phyloP scores from a whole-genome alignment of 2,329 filamentous ascomycete species.

The Scedosporium dehoogii region DNA sequence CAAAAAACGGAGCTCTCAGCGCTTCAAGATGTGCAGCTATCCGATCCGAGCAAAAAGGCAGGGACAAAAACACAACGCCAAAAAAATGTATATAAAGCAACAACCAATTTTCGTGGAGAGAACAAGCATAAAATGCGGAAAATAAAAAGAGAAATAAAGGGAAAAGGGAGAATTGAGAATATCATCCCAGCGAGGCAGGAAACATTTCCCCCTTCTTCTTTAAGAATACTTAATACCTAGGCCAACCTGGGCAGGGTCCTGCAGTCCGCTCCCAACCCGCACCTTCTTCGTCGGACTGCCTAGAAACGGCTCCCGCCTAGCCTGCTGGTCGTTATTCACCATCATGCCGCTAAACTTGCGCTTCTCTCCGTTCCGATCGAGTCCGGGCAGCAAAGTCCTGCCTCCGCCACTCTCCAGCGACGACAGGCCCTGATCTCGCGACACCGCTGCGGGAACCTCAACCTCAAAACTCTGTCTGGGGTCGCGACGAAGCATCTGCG shows the following conservation, averaged over 20 bases:
- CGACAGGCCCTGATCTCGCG: conserved; percentile 32
- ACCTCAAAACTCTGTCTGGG: conserved; percentile 43
- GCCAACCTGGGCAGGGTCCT: conserved; percentile 31
- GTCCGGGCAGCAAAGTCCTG: neutral
- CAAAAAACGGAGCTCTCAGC: too few relatives aligned
- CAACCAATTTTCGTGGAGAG: too few relatives aligned
- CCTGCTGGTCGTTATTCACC: neutral
- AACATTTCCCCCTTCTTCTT: conserved; percentile 5
- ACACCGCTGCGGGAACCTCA: conserved; percentile 27
- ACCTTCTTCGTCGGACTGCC: conserved; percentile 42
- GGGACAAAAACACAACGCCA: too few relatives aligned
- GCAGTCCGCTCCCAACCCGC: conserved; percentile 28
- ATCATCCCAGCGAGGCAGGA: neutral
- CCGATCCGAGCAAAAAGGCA: too few relatives aligned
- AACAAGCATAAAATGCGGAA: too few relatives aligned
- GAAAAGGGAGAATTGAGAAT: neutral
- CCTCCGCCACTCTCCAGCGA: conserved; percentile 24
- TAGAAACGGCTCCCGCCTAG: neutral
- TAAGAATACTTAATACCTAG: conserved; percentile 41
- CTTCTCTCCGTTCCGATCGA: conserved; percentile 5
- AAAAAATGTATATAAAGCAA: too few relatives aligned
- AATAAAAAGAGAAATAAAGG: neutral
- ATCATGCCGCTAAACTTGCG: conserved; percentile 9
- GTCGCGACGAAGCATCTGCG: conserved; percentile 60
- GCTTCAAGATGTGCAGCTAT: too few relatives aligned